phyloP scores from a whole-genome alignment of 768 basidiomycete genomes.

The Suillus sp. region DNA sequence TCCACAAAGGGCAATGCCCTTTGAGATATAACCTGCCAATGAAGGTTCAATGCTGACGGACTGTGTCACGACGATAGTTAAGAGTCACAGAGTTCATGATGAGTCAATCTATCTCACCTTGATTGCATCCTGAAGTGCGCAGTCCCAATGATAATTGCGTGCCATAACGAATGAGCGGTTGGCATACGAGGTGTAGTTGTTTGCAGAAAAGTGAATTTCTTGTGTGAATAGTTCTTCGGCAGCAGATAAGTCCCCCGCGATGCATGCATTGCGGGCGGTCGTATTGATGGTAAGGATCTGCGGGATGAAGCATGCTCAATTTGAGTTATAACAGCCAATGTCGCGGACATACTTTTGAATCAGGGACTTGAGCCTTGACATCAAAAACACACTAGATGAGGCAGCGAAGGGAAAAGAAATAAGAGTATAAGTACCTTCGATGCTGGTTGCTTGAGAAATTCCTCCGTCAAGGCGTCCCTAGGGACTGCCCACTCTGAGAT shows the following conservation, averaged over 20 bases:
- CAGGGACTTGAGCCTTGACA: background rate
- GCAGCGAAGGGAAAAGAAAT: background rate
- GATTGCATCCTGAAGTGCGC: background rate
- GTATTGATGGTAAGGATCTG: background rate
- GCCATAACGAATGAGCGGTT: background rate
- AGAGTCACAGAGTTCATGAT: too few relatives aligned
- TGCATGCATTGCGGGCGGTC: background rate
- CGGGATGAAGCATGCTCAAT: background rate
- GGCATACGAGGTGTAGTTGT: background rate
- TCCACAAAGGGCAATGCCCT: background rate
- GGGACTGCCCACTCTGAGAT: background rate
- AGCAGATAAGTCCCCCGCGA: background rate
- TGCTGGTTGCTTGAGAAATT: background rate
- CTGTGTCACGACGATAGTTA: background rate
- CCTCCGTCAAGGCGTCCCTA: background rate
- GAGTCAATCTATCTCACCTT: background rate
- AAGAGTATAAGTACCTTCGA: background rate
- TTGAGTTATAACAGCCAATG: background rate
- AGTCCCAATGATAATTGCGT: background rate
- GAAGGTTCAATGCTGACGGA: background rate
- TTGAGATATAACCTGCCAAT: background rate
- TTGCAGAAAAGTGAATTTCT: background rate
- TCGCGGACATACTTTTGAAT: background rate
- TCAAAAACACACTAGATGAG: background rate
- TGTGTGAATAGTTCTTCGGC: background rate